phyloP scores from a whole-genome alignment of 805 yeast species.

The Ogataea chonburiensis region DNA sequence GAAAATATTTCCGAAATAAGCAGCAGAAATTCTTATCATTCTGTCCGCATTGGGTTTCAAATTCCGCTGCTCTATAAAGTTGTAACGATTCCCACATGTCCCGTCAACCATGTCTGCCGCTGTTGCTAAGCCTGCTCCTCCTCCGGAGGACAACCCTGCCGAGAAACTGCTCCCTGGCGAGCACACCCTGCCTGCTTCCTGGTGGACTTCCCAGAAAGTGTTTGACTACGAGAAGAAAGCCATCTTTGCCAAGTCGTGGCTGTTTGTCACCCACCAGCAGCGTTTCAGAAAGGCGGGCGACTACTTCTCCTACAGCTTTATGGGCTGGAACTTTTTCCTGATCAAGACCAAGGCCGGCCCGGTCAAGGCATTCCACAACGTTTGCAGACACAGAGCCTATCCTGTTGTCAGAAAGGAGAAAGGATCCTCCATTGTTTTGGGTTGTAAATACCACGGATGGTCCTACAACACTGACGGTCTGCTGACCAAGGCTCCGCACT shows the following conservation, averaged over 20 bases:
- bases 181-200: slow-evolving; percentile 62
- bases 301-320: slow-evolving; percentile 47
- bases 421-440: slow-evolving; percentile 57
- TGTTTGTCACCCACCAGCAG: slow-evolving; percentile 50
- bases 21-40: slow-evolving; percentile 5
- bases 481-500: slow-evolving; percentile 61
- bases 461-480: slow-evolving; percentile 60
- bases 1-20: slow-evolving; percentile 9
- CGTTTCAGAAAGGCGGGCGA: slow-evolving; percentile 59
- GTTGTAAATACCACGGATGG: slow-evolving; percentile 68
- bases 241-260: slow-evolving; percentile 56
- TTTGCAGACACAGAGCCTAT: slow-evolving; percentile 64
- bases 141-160: slow-evolving; percentile 30
- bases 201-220: slow-evolving; percentile 63
- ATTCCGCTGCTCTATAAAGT: slow-evolving; percentile 9
- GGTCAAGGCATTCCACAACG: slow-evolving; percentile 60
- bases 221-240: slow-evolving; percentile 59
- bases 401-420: slow-evolving; percentile 59
- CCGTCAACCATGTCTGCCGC: slow-evolving; percentile 25
- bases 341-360: slow-evolving; percentile 53
- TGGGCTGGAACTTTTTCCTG: slow-evolving; percentile 55
- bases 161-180: slow-evolving; percentile 38
- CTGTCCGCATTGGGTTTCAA: slow-evolving; percentile 7
- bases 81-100: neutral
- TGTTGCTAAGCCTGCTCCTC: slow-evolving; percentile 27